Percentiles rank a stretch among this genome's conserved stretches.
phyloP scores from a whole-genome alignment of 2,329 filamentous ascomycete species.

The Ceratocystis eucalypticola region DNA sequence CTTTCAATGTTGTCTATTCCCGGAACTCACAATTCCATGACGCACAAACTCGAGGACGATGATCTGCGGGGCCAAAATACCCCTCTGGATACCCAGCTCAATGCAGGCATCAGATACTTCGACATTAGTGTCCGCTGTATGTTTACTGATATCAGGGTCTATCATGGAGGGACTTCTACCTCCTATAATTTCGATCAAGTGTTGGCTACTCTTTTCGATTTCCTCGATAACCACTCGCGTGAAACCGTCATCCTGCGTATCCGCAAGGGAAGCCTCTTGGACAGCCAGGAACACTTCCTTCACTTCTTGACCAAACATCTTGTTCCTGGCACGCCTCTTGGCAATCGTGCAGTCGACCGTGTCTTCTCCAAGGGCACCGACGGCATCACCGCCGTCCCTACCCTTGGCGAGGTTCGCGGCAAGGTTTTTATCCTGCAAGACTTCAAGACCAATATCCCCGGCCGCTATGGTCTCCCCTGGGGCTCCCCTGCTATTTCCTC shows the following conservation, averaged over 20 bases:
- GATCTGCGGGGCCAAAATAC: too few species aligned
- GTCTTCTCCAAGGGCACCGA: too few species aligned
- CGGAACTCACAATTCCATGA: constrained; percentile 41
- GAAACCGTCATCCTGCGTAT: not conserved
- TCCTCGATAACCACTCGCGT: constrained; percentile 29
- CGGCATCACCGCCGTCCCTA: too few species aligned
- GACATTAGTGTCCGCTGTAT: constrained; percentile 35
- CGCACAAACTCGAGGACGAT: constrained; percentile 31
- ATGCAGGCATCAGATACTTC: constrained; percentile 36
- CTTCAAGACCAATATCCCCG: too few species aligned
- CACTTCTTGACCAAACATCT: too few species aligned
- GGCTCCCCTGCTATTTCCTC: too few species aligned
- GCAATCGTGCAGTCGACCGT: too few species aligned
- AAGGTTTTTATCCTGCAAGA: too few species aligned
- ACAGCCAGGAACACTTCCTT: too few species aligned
- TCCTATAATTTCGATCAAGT: constrained; percentile 33
- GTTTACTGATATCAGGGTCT: constrained; percentile 33
- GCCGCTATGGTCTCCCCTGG: too few species aligned
- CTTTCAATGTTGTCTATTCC: constrained; percentile 36
- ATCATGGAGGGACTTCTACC: constrained; percentile 34
- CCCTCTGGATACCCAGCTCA: constrained; percentile 31
- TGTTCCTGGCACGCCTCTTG: too few species aligned
- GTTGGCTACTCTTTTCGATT: constrained; percentile 30
- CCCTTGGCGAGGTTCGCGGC: too few species aligned
- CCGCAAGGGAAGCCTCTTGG: not conserved